A percentile compares a stretch with the other conserved stretches of the same genome.
Conservation (phyloP, 2,329 filamentous ascomycete species). For the Scedosporium dehoogii region DNA sequence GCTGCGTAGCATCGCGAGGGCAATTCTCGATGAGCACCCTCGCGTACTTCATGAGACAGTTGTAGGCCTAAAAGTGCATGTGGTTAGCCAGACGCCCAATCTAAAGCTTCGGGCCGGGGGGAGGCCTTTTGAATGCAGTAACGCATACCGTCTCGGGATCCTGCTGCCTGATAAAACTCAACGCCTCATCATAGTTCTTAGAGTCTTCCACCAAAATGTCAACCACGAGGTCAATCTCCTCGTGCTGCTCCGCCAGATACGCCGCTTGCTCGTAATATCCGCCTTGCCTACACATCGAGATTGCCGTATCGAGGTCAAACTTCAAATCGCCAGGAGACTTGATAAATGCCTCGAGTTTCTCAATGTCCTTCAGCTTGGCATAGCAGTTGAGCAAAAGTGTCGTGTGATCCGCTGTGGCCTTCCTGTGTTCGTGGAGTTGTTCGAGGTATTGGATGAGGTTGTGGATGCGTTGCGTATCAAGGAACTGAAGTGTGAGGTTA, state of each 20-base stretch:
- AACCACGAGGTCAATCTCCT: constrained; percentile 86
- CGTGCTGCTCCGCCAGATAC: constrained; percentile 87
- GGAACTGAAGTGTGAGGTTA: constrained; percentile 45
- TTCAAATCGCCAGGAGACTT: constrained; percentile 90
- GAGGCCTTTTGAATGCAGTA: too few relatives aligned
- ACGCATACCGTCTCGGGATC: constrained; percentile 62
- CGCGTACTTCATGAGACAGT: constrained; percentile 90
- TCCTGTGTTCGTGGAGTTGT: constrained; percentile 87
- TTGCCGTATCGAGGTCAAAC: constrained; percentile 94
- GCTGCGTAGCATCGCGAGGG: constrained; percentile 66
- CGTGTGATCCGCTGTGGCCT: constrained; percentile 89
- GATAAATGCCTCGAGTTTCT: constrained; percentile 93
- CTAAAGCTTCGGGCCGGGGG: background rate
- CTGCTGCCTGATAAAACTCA: constrained; percentile 84
- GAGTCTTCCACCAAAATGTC: constrained; percentile 95
- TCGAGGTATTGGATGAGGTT: constrained; percentile 96
- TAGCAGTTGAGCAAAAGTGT: constrained; percentile 94
- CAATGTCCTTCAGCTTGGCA: constrained; percentile 92
- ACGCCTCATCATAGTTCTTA: constrained; percentile 76
- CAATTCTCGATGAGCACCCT: constrained; percentile 83
- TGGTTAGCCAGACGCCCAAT: too few relatives aligned
- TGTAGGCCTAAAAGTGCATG: constrained; percentile 52
- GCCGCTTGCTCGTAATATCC: constrained; percentile 96
- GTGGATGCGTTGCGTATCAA: constrained; percentile 94
- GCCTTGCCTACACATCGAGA: constrained; percentile 93